A percentile compares a stretch with the other conserved stretches of the same genome.
Conservation (phyloP, 2,329 filamentous ascomycete genomes). For the Penicillium sp. region DNA sequence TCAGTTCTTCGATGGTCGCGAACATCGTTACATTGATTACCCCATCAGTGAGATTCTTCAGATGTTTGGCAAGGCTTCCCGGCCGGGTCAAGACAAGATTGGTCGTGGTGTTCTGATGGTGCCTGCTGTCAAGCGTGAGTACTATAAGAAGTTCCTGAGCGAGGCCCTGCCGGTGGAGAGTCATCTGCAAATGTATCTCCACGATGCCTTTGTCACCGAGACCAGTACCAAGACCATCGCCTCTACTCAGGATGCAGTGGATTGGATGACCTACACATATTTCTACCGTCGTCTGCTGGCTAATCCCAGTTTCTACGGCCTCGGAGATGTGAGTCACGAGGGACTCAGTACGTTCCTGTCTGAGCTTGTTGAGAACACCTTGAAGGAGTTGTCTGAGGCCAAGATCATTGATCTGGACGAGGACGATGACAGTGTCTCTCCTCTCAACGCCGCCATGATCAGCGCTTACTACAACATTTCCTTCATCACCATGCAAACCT, state of each 20-base stretch:
- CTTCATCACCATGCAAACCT: constrained; percentile 98
- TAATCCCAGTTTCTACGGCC: constrained; percentile 94
- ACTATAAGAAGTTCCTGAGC: constrained; percentile 98
- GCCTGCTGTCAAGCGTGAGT: constrained; percentile 89
- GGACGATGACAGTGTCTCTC: constrained; percentile 84
- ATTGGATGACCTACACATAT: constrained; percentile 98
- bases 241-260: constrained; percentile 94
- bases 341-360: constrained; percentile 93
- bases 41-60: constrained; percentile 90
- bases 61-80: constrained; percentile 94
- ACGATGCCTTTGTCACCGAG: constrained; percentile 95
- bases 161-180: constrained; percentile 96
- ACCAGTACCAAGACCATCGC: constrained; percentile 95
- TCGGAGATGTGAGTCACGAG: constrained; percentile 85
- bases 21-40: constrained; percentile 97
- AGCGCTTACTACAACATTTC: constrained; percentile 99
- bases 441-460: constrained; percentile 96
- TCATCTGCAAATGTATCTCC: constrained; percentile 84
- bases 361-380: constrained; percentile 86
- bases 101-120: constrained; percentile 96
- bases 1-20: constrained; percentile 93
- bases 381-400: constrained; percentile 86
- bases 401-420: constrained; percentile 96
- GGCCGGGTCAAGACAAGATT: constrained; percentile 74
- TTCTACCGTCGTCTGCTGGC: constrained; percentile 93